Evolutionary conservation across 1,284 basidiomycete genomes (phyloP), one percentile per base, ranked within the genome.

Genomic region (Naganishia albida): DNA sequence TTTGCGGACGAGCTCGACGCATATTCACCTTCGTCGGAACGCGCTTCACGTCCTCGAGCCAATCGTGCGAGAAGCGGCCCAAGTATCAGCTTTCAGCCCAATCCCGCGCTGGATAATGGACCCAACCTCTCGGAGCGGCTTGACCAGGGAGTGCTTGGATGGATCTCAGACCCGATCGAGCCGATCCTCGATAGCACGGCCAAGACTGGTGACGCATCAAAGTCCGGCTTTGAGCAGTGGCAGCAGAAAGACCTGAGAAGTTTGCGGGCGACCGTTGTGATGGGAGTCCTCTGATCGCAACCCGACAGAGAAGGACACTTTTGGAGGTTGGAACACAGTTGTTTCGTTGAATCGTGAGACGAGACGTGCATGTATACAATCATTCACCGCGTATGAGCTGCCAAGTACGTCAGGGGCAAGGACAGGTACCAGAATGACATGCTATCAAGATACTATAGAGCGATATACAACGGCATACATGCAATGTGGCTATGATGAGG

Each of bases 251-350:
- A 71, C 62, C 71, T 73, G 65, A 78, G 72, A 42, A 89, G 87
- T 70, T 74, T 91, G 69, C 80, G 90, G 51, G 88, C 88, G 48
- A 90, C 87, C 3, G 83, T 91, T 60, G 83, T 90, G 43, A 76
- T 90, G 66, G 89, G 88, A 4, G 76, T 90, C 55, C 85, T 90
- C 49, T 90, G 81, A 51, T 20, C 15, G 42, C 7, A 12, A n/a
- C 23, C 39, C 6, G 7, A 6, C 16, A 3, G 16, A 18, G 13
- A 15, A 43, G 15, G 15, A 43, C n/a, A 43, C 6, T 43, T 16
- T 4, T 43, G 42, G n/a, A 4, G 16, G 42, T 43, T 43, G n/a
- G n/a, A n/a, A n/a, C n/a, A n/a, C n/a, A n/a, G n/a, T 43, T 15
- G 42, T 43, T 43, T 43, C 4, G 34, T 43, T 43, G 42, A 7